Evolutionary conservation across 78 protist species (phyloP).

Genomic region (slime mould (Dictyostelium discoideum)): DNA sequence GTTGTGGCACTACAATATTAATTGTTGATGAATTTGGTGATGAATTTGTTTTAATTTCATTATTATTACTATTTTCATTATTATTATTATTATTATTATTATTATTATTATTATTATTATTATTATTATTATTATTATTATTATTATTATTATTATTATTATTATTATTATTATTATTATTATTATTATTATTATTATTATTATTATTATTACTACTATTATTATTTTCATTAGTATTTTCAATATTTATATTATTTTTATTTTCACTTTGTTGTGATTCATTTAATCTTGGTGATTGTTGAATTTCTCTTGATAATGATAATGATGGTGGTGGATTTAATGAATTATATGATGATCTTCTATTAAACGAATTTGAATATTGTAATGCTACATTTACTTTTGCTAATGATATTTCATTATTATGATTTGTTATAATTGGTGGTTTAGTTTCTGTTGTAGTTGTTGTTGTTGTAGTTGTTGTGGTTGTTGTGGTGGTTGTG

Average conservation of each 20-base stretch:
- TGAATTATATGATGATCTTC: conserved; percentile 66
- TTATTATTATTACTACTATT: not conserved
- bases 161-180: not conserved
- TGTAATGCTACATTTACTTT: conserved; percentile 48
- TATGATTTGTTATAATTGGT: not conserved
- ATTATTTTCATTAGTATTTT: conserved; percentile 2
- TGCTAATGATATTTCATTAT: conserved; percentile 24
- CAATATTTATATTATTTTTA: not conserved
- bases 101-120: not conserved
- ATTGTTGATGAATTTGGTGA: conserved; percentile 1
- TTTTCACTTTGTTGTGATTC: conserved; percentile 22
- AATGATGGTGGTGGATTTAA: not conserved
- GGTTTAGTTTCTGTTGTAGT: not conserved
- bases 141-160: not conserved
- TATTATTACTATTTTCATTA: not conserved
- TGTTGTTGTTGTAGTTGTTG: not conserved
- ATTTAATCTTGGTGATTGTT: conserved; percentile 19
- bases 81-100: not conserved
- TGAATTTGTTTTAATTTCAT: not conserved
- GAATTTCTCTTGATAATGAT: not conserved
- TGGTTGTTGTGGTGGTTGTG: not conserved
- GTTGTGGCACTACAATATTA: not conserved
- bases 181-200: not conserved
- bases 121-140: not conserved
- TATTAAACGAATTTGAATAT: conserved; percentile 24